Base-by-base conservation (phyloP, 495 filamentous ascomycete genomes). In the Aspergillus indologenus region DNA sequence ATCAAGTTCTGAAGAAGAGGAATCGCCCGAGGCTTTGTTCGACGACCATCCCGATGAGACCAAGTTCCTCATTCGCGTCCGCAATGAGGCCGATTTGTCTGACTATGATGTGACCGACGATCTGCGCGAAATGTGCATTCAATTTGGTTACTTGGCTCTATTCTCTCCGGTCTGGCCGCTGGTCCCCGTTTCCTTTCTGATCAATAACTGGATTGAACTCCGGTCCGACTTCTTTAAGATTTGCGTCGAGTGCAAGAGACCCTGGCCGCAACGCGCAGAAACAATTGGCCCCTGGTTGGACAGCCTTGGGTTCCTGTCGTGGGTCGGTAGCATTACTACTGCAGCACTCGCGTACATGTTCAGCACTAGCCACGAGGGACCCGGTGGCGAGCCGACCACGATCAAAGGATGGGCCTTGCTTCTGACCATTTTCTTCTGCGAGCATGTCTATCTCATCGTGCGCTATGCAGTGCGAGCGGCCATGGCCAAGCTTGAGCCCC, bases 201-300 rank as follows among this genome's bases (percentile, higher is more conserved):
- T 95, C 72, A 97, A 97, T 72, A 94, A 98, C 76, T 98, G 94
- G 94, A 68, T 98, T 52, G 95, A 98, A 64, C 83, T 97, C 15
- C 89, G 94, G 23, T 89, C 89, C 21, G 94, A 98, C 61, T 93
- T 96, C 17, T 83, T 92, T 72, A 98, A 98, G 67, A 98, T 98
- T 61, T 92, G 91, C 62, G 76, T 90, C 54, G 89, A 92, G 70
- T 93, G 90, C 80, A 88, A 90, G 63, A 83, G 94, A 11, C 95
- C 94, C 0, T 89, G 87, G 14, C 94, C 94, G 0, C 86, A 85
- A 71, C 85, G 94, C 15, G 87, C 90, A 2, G 95, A 98, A 70
- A 91, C 89, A 3, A 98, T 98, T 63, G 94, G 94, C 0, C 92
- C 94, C 1, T 98, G 94, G 94, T 81, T 98, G 12, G 87, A 91